Evolutionary conservation across 75 land plant genomes (phyloP).

Genomic region (Picea sitchensis): DNA sequence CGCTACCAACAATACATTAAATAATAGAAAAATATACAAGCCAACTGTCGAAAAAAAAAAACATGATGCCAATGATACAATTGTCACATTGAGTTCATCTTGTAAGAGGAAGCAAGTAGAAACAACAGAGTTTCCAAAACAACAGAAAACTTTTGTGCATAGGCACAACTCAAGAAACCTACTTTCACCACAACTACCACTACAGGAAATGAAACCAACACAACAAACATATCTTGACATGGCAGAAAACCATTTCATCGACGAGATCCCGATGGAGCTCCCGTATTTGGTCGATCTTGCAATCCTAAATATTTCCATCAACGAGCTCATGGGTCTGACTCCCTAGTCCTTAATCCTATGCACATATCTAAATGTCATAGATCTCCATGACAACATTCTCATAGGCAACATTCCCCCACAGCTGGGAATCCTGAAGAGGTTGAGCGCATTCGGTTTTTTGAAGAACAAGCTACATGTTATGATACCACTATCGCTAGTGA

Average conservation of each 20-base stretch:
- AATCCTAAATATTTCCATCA: slow-evolving; percentile 64
- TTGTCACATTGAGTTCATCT: too few species aligned
- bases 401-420: slow-evolving; percentile 62
- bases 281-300: slow-evolving; percentile 55
- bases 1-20: too few species aligned
- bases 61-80: too few species aligned
- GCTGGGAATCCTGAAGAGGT: slow-evolving; percentile 56
- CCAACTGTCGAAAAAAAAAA: too few species aligned
- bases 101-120: too few species aligned
- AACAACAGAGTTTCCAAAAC: too few species aligned
- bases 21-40: too few species aligned
- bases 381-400: slow-evolving; percentile 63
- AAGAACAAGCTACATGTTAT: slow-evolving; percentile 62
- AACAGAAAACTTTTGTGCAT: too few species aligned
- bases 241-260: slow-evolving; percentile 37
- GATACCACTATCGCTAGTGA: slow-evolving; percentile 58
- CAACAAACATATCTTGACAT: too few species aligned
- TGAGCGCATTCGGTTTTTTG: slow-evolving; percentile 64
- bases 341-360: slow-evolving; percentile 57
- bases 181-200: too few species aligned
- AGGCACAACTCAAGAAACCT: too few species aligned
- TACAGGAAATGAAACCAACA: too few species aligned
- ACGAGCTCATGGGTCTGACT: slow-evolving; percentile 41
- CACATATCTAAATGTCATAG: slow-evolving; percentile 75
- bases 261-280: slow-evolving; percentile 51